A percentile compares a stretch with the other conserved stretches of the same genome.
Evolutionary conservation across 805 yeast genomes (phyloP).

Genomic region (Diddensiella caesifluorescens): DNA sequence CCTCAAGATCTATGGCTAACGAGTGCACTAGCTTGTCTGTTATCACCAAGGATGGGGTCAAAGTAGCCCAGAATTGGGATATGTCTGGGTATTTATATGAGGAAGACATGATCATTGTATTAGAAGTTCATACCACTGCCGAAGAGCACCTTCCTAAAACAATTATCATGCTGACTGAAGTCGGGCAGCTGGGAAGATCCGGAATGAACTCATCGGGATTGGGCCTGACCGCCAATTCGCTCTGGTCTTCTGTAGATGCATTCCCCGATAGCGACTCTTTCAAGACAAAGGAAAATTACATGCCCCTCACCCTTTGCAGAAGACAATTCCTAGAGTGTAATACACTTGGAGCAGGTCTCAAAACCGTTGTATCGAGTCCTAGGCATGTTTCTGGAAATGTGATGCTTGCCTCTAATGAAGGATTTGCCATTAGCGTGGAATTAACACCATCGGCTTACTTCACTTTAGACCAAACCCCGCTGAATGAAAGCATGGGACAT

Average conservation of each 20-base stretch:
- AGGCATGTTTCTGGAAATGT: conserved; percentile 8
- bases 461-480: conserved; percentile 5
- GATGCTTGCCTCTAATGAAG: conserved; percentile 6
- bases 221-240: conserved; percentile 9
- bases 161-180: conserved; percentile 9
- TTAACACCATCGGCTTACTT: conserved; percentile 3
- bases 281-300: background rate
- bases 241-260: conserved; percentile 4
- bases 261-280: background rate
- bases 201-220: conserved; percentile 9
- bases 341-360: conserved; percentile 1
- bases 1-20: conserved; percentile 4
- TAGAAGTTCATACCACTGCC: conserved; percentile 7
- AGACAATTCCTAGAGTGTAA: background rate
- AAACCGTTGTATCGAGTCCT: conserved; percentile 4
- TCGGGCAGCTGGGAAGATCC: conserved; percentile 9
- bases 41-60: conserved; percentile 1
- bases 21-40: conserved; percentile 4
- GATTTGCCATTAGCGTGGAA: conserved; percentile 9
- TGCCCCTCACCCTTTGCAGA: conserved; percentile 6
- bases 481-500: too few relatives aligned
- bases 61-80: conserved; percentile 9
- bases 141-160: conserved; percentile 5
- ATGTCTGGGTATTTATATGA: conserved; percentile 5
- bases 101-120: conserved; percentile 3